phyloP scores from a whole-genome alignment of 768 basidiomycete genomes.

The Lenzites betulinus region DNA sequence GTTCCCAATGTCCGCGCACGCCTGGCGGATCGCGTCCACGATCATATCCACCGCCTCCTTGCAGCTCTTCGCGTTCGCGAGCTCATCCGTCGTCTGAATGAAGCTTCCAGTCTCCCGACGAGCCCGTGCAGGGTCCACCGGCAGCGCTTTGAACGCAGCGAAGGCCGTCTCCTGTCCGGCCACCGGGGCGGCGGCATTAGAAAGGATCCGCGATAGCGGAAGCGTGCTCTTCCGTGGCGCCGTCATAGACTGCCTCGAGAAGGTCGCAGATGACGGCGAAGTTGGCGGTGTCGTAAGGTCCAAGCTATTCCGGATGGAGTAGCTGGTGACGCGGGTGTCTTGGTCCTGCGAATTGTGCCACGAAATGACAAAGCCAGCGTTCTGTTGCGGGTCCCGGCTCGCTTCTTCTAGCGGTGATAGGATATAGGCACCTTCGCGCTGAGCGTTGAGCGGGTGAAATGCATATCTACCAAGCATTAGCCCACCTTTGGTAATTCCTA shows the following conservation, averaged over 20 bases:
- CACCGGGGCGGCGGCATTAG: slow-evolving; percentile 38
- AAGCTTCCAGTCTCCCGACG: slow-evolving; percentile 53
- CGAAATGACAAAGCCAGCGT: slow-evolving; percentile 83
- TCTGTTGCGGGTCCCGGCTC: slow-evolving; percentile 84
- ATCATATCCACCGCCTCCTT: slow-evolving; percentile 76
- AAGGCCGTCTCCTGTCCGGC: slow-evolving; percentile 46
- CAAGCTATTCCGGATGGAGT: slow-evolving; percentile 77
- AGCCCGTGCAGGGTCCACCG: slow-evolving; percentile 59
- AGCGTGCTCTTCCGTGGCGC: slow-evolving; percentile 22
- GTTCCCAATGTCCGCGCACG: slow-evolving; percentile 64
- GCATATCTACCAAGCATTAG: neutral
- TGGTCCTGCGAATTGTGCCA: slow-evolving; percentile 70
- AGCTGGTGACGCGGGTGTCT: slow-evolving; percentile 78
- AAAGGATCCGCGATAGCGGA: slow-evolving; percentile 37
- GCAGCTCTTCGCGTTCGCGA: slow-evolving; percentile 65
- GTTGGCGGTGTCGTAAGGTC: slow-evolving; percentile 34
- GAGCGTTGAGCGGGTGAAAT: neutral
- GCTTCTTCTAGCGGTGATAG: slow-evolving; percentile 91
- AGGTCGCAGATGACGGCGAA: slow-evolving; percentile 14
- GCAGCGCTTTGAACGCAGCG: slow-evolving; percentile 80
- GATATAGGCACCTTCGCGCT: slow-evolving; percentile 82
- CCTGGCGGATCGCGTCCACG: slow-evolving; percentile 66
- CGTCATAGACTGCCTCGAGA: slow-evolving; percentile 11
- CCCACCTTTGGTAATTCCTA: slow-evolving; percentile 75
- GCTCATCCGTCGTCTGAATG: slow-evolving; percentile 61